A percentile compares a stretch with the other conserved stretches of the same genome.
Conservation (phyloP, 2,329 filamentous ascomycete genomes). For the Cercospora beticola region DNA sequence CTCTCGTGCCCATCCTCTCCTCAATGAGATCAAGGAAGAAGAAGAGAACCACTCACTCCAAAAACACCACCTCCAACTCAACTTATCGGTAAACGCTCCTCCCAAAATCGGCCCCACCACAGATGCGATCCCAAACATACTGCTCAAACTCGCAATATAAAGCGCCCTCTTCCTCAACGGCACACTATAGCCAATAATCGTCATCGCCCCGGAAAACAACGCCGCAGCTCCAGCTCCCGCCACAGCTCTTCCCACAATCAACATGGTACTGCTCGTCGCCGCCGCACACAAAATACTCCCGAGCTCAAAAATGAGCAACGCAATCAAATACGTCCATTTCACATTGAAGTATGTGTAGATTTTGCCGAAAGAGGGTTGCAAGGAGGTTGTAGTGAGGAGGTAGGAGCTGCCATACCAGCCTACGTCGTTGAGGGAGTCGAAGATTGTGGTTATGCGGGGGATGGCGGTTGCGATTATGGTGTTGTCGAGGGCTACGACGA, state of each 20-base stretch:
- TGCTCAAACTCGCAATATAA: conserved; percentile 40
- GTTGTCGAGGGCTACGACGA: conserved; percentile 38
- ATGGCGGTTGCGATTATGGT: conserved; percentile 43
- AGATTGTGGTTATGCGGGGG: conserved; percentile 49
- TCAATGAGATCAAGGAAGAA: neutral
- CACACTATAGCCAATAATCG: conserved; percentile 49
- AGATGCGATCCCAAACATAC: conserved; percentile 43
- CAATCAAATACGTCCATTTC: conserved; percentile 52
- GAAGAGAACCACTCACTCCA: neutral
- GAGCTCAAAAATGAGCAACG: conserved; percentile 50
- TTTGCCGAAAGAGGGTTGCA: conserved; percentile 52
- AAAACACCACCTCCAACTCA: conserved; percentile 38
- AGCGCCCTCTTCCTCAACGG: conserved; percentile 46
- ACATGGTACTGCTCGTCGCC: conserved; percentile 50
- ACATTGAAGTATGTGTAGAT: conserved; percentile 62
- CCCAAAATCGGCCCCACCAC: conserved; percentile 47
- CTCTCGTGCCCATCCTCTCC: neutral
- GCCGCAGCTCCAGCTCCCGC: conserved; percentile 56
- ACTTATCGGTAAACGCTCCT: conserved; percentile 43
- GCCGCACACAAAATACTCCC: conserved; percentile 57
- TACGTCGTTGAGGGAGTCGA: conserved; percentile 48
- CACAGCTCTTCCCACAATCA: conserved; percentile 57
- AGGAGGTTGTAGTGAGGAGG: conserved; percentile 44
- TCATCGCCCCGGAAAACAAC: conserved; percentile 54
- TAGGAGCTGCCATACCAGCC: conserved; percentile 50